These are phyloP conservation scores for Rhynchospora breviuscula DNA, from an alignment of 176 grass and related monocot genomes.

Conservation along the genomic window DNA sequence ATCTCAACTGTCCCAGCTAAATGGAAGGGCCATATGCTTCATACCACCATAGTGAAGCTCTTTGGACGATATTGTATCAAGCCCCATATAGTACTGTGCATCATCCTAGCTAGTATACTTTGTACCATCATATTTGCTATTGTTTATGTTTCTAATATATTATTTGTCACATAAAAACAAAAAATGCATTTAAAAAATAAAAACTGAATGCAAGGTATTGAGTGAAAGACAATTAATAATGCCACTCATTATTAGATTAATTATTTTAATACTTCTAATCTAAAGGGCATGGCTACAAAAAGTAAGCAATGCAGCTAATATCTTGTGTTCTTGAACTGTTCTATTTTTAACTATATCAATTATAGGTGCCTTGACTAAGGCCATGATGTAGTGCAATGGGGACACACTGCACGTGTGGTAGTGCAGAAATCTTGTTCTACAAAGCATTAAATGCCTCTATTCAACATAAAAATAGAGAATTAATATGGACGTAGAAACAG, in stretches of 20 bases:
- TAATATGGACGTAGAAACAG: neutral
- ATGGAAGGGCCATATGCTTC: neutral
- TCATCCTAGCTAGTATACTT: neutral
- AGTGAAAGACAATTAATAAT: neutral
- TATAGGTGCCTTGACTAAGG: neutral
- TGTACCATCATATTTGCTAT: neutral
- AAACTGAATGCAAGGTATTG: neutral
- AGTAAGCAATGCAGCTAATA: neutral
- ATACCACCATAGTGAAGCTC: neutral
- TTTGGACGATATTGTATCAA: neutral
- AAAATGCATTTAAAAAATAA: neutral
- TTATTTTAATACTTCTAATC: neutral
- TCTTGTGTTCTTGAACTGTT: slow-evolving; percentile 14
- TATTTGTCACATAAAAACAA: neutral
- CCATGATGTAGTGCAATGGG: slow-evolving; percentile 7
- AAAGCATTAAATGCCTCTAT: neutral
- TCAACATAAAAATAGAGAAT: neutral
- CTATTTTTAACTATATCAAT: neutral
- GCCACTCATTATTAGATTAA: neutral
- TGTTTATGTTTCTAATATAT: neutral
- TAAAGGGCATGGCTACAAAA: slow-evolving; percentile 1
- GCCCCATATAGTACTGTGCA: neutral
- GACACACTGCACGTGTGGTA: slow-evolving; percentile 21
- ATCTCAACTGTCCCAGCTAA: neutral
- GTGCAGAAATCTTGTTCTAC: slow-evolving; percentile 10